phyloP scores from a whole-genome alignment of 1,284 basidiomycete genomes.

The Moesziomyces sp. region DNA sequence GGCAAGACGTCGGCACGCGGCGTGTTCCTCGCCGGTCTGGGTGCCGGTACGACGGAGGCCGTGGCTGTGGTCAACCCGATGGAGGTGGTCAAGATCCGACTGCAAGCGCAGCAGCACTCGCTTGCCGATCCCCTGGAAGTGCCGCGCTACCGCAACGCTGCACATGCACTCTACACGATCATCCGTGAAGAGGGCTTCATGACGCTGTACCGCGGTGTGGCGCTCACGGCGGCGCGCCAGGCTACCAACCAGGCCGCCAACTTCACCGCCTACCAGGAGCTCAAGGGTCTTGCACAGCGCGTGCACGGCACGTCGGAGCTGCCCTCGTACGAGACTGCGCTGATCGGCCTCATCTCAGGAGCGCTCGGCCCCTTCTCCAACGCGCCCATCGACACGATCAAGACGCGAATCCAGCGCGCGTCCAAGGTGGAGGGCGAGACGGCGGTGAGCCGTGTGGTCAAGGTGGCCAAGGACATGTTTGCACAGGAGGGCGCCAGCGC shows the following conservation, averaged over 20 bases:
- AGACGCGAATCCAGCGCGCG: slow-evolving; percentile 85
- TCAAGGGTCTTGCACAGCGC: slow-evolving; percentile 82
- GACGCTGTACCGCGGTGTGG: slow-evolving; percentile 90
- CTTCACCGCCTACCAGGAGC: slow-evolving; percentile 97
- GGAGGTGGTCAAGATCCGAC: slow-evolving; percentile 98
- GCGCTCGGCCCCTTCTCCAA: slow-evolving; percentile 97
- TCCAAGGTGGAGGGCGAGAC: slow-evolving; percentile 80
- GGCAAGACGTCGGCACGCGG: slow-evolving; percentile 79
- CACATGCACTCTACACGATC: slow-evolving; percentile 95
- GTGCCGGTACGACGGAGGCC: slow-evolving; percentile 87
- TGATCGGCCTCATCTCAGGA: slow-evolving; percentile 93
- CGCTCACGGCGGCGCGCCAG: slow-evolving; percentile 90
- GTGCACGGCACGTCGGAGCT: slow-evolving; percentile 75
- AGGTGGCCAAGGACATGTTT: slow-evolving; percentile 92
- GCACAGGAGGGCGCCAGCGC: slow-evolving; percentile 85
- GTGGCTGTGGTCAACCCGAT: slow-evolving; percentile 95
- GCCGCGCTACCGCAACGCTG: slow-evolving; percentile 95
- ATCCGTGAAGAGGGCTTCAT: slow-evolving; percentile 88
- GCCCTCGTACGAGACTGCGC: slow-evolving; percentile 87
- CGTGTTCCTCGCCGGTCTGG: slow-evolving; percentile 88
- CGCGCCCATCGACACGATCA: slow-evolving; percentile 97
- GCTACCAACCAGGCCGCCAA: slow-evolving; percentile 99
- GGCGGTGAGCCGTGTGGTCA: slow-evolving; percentile 77
- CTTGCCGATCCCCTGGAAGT: slow-evolving; percentile 93
- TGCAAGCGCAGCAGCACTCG: slow-evolving; percentile 98